phyloP scores from a whole-genome alignment of 2,329 filamentous ascomycete genomes.

The Paecilomyces sp. region DNA sequence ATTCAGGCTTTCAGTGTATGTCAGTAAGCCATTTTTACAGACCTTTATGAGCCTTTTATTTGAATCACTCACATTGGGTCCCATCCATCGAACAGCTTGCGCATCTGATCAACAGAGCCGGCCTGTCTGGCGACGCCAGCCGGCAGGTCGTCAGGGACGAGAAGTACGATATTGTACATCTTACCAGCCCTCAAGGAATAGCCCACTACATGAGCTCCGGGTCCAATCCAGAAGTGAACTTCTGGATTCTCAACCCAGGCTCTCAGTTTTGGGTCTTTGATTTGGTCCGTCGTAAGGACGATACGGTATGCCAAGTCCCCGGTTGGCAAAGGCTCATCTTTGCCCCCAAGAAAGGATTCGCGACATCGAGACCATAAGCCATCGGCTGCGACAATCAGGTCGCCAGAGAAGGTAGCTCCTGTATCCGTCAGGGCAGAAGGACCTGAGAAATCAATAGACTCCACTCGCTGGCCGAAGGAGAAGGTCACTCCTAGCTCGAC shows the following conservation, averaged over 20 bases:
- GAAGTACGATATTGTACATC: constrained; percentile 60
- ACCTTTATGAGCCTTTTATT: too few relatives aligned
- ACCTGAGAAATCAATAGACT: not conserved
- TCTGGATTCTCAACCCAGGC: constrained; percentile 47
- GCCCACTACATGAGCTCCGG: constrained; percentile 53
- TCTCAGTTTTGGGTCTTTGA: constrained; percentile 44
- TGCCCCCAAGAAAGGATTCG: constrained; percentile 24
- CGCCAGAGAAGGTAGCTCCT: not conserved
- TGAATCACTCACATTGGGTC: constrained; percentile 41
- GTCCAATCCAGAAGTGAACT: constrained; percentile 58
- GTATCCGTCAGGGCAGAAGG: not conserved
- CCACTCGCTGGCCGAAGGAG: constrained; percentile 1
- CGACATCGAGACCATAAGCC: constrained; percentile 4
- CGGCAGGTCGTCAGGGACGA: constrained; percentile 58
- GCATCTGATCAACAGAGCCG: constrained; percentile 56
- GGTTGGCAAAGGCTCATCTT: constrained; percentile 48
- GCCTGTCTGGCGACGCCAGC: constrained; percentile 43
- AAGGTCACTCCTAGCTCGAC: constrained; percentile 5
- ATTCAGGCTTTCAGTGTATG: constrained; percentile 22
- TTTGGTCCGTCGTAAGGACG: constrained; percentile 42
- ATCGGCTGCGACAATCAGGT: not conserved
- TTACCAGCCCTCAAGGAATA: constrained; percentile 54
- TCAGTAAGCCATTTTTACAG: not conserved
- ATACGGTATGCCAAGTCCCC: constrained; percentile 61
- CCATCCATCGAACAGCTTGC: constrained; percentile 53